phyloP scores from a whole-genome alignment of 2,329 filamentous ascomycete genomes.

The Graphilbum fragrans region DNA sequence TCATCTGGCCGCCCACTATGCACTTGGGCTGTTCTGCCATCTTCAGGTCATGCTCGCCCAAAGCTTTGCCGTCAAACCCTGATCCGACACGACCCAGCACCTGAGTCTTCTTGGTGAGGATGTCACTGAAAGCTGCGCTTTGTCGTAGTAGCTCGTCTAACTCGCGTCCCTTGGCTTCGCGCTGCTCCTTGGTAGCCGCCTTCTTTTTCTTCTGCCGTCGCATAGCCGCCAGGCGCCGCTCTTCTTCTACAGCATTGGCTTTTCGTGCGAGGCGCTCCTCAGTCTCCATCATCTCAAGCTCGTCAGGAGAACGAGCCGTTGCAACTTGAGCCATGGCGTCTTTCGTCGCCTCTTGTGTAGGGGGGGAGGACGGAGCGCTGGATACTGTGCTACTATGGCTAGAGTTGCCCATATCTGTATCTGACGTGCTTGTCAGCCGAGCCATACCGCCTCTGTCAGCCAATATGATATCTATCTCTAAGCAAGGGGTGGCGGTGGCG shows the following conservation, averaged over 20 bases:
- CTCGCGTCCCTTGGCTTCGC: slow-evolving; percentile 45
- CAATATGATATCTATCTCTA: too few relatives aligned
- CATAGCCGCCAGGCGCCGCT: slow-evolving; percentile 25
- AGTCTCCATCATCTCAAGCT: slow-evolving; percentile 8
- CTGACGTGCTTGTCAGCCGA: too few relatives aligned
- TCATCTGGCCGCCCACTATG: slow-evolving; percentile 80
- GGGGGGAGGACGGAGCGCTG: slow-evolving; percentile 8
- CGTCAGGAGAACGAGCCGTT: neutral
- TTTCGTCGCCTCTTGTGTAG: neutral
- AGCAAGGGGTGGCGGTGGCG: too few relatives aligned
- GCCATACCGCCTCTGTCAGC: too few relatives aligned
- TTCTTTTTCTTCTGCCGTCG: slow-evolving; percentile 35
- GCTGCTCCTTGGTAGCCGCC: slow-evolving; percentile 36
- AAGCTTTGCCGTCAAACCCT: slow-evolving; percentile 43
- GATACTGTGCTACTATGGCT: too few relatives aligned
- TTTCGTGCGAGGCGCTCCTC: slow-evolving; percentile 33
- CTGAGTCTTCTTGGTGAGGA: slow-evolving; percentile 51
- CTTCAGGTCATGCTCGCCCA: slow-evolving; percentile 55
- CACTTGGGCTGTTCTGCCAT: slow-evolving; percentile 79
- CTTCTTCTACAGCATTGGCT: slow-evolving; percentile 33
- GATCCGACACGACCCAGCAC: slow-evolving; percentile 50
- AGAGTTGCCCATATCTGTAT: too few relatives aligned
- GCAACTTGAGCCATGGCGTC: neutral
- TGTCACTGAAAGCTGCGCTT: slow-evolving; percentile 48
- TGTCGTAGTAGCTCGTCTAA: slow-evolving; percentile 47